Conservation (phyloP, 2,329 filamentous ascomycete species). For the Ceratocystis colombiana region DNA sequence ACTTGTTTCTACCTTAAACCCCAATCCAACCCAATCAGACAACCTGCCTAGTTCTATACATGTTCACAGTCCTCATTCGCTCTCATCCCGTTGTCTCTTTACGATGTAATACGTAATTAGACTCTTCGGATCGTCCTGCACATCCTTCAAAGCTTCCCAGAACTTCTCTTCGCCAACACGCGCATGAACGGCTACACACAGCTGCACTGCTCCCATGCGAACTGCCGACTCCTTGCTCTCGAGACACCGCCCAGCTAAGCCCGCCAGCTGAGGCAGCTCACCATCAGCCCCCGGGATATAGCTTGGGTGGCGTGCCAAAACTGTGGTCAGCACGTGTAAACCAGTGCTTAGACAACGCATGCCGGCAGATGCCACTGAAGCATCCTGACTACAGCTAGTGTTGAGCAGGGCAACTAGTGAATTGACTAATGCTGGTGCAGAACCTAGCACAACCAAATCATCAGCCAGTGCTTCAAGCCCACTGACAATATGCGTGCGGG, state of each 20-base stretch:
- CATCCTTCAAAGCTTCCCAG: slow-evolving; percentile 55
- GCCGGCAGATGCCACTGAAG: slow-evolving; percentile 34
- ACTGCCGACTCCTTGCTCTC: slow-evolving; percentile 53
- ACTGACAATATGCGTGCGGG: slow-evolving; percentile 59
- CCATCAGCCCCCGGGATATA: slow-evolving; percentile 41
- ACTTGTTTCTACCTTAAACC: background rate
- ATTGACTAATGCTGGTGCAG: slow-evolving; percentile 49
- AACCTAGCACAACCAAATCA: slow-evolving; percentile 57
- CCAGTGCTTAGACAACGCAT: slow-evolving; percentile 51
- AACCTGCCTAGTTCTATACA: background rate
- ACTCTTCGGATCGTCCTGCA: slow-evolving; percentile 64
- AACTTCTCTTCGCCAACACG: slow-evolving; percentile 51
- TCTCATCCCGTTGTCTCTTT: slow-evolving; percentile 50
- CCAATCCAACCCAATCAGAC: background rate
- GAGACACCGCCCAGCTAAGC: slow-evolving; percentile 46
- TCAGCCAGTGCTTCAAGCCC: slow-evolving; percentile 64
- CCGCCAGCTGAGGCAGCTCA: slow-evolving; percentile 44
- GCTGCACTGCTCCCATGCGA: slow-evolving; percentile 64
- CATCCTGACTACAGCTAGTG: slow-evolving; percentile 32
- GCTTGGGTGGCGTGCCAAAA: slow-evolving; percentile 41
- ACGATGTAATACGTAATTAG: slow-evolving; percentile 74
- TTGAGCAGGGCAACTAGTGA: slow-evolving; percentile 44
- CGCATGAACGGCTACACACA: slow-evolving; percentile 63
- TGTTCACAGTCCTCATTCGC: background rate
- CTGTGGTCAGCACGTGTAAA: slow-evolving; percentile 50